Evolutionary conservation across 495 filamentous ascomycete species (phyloP), one percentile per base, ranked within the genome.

Genomic region (Penicillium turbatum): DNA sequence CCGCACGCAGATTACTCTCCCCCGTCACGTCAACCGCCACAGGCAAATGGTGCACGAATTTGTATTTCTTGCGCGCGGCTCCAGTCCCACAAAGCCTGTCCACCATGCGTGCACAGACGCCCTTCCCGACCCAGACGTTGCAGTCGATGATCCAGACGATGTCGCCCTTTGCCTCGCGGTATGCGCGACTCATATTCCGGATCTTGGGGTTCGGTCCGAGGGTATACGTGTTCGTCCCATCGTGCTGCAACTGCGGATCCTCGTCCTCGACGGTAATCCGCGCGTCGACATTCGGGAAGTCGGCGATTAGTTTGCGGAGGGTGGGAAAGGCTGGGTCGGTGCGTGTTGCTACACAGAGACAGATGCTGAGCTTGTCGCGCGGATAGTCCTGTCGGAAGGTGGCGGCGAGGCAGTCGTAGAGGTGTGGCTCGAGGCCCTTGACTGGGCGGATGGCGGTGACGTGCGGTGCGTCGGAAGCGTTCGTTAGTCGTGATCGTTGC

Each of bases 161-260:
- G 63, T 97, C 91, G 0, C 89, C 89, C 54, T 87, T 89, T 0
- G 92, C 90, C 66, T 97, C 95, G n/a, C 95, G 74, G 62, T 96
- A 99, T 5, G 86, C 92, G 16, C 90, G 83, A 60, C 92, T 97
- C 82, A 97, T 87, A 62, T 97, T 99, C 19, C 95, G 81, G 61
- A 99, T 96, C 73, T 99, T 99, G 10, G 95, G 95, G 68, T 99
- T 99, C 5, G 95, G 95, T 0, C 95, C 95, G 44, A 98, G 75
- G 46, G 81, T 79, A 54, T 84, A 74, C 35, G 69, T 56, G 46
- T 79, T 71, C 27, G 73, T 77, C 9, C 70, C 65, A 53, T 58
- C 57, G 34, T 71, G 58, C 50, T 81, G 78, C 6, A 93, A 76
- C 27, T 84, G 70, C 0, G 88, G 86, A 66, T 98, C 93, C 51